Base-by-base conservation (phyloP, 495 filamentous ascomycete species). In the Aspergillus ellipticus region DNA sequence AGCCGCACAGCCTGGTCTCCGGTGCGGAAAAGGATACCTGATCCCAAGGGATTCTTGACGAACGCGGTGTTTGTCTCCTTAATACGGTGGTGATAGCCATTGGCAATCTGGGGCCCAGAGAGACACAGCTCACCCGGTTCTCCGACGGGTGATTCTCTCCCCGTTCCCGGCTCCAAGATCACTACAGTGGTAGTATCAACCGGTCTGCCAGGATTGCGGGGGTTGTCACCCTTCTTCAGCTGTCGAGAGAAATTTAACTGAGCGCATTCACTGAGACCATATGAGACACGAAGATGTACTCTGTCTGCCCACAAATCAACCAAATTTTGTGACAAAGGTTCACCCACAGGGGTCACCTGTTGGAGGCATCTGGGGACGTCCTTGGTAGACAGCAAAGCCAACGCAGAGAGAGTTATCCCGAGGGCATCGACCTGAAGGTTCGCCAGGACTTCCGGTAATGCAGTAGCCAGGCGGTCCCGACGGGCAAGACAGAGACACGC, bases 1-100 rank as follows among this genome's bases (percentile, higher is more conserved):
- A 72, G 61, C 39, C 53, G 54, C 4, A 47, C 39, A 16, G 49
- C 73, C 15, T 73, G 42, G 49, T 77, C 73, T 0, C 73, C 71
- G 15, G 58, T 73, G 29, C 65, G 61, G 45, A 71, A 75, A 15
- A 74, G 47, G 2, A 58, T 53, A 6, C 61, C 51, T 10, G 49
- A 33, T 20, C 55, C 57, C 26, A 60, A 54, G 26, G 64, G 63
- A 55, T 55, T 50, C 45, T 65, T 54, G 24, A 73, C 49, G 50
- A 75, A 74, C 2, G 55, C 43, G 9, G 35, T 49, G 13, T 49
- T 53, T 17, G 69, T 75, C n/a, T 55, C 51, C 5, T 55, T 59
- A 2, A 56, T 49, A 6, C 59, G 24, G 19, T 66, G 63, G 22
- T 72, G 53, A 57, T 47, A 58, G 54, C 19, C 20, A 55, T 56